A percentile compares a stretch with the other conserved stretches of the same genome.
Conservation (phyloP, 495 filamentous ascomycete species). For the Aspergillus ostianus region DNA sequence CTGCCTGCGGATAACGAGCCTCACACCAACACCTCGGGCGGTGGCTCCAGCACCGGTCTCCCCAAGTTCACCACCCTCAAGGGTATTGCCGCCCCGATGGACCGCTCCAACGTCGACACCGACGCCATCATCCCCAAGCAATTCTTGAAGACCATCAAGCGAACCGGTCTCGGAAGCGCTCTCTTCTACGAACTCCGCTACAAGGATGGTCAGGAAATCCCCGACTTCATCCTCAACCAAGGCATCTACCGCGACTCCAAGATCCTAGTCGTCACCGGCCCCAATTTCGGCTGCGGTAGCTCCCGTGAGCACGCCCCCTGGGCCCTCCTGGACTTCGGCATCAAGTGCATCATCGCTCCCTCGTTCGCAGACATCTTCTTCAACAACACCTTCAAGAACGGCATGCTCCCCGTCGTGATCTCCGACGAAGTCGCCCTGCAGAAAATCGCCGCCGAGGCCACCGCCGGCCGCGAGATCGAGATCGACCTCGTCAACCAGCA, state of each 20-base stretch:
- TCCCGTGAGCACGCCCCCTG: slow-evolving; percentile 96
- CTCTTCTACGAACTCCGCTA: slow-evolving; percentile 84
- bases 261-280: slow-evolving; percentile 89
- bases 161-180: slow-evolving; percentile 84
- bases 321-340: slow-evolving; percentile 95
- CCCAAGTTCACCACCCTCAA: slow-evolving; percentile 78
- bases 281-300: slow-evolving; percentile 94
- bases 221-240: slow-evolving; percentile 86
- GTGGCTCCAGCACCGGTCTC: slow-evolving; percentile 60
- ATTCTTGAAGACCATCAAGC: slow-evolving; percentile 99
- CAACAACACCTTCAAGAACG: slow-evolving; percentile 99
- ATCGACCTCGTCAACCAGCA: slow-evolving; percentile 85
- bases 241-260: slow-evolving; percentile 82
- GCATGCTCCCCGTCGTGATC: slow-evolving; percentile 89
- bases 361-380: slow-evolving; percentile 97
- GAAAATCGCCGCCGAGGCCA: slow-evolving; percentile 74
- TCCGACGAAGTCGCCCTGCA: slow-evolving; percentile 62
- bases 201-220: slow-evolving; percentile 71
- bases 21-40: slow-evolving; percentile 53
- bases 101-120: slow-evolving; percentile 89
- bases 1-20: slow-evolving; percentile 68
- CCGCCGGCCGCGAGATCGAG: slow-evolving; percentile 81
- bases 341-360: slow-evolving; percentile 89
- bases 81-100: slow-evolving; percentile 86
- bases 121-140: slow-evolving; percentile 99